phyloP scores from a whole-genome alignment of 352 stramenopile genomes.

The Blastocystis sp. region DNA sequence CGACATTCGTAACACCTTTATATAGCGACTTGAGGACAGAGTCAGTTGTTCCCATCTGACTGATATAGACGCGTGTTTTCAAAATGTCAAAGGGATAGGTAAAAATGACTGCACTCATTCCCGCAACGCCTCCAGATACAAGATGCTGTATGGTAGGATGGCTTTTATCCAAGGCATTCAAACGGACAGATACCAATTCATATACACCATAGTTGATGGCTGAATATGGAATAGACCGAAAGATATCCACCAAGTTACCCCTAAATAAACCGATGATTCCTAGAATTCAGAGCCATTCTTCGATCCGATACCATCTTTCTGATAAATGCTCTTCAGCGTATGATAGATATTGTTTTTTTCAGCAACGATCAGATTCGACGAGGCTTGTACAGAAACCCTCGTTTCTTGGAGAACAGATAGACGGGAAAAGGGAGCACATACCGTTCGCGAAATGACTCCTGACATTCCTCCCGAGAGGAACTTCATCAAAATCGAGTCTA shows the following conservation, averaged over 20 bases:
- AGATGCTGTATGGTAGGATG: conserved; percentile 26
- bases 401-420: conserved; percentile 51
- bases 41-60: conserved; percentile 26
- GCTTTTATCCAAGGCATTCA: background rate
- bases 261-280: conserved; percentile 51
- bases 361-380: conserved; percentile 32
- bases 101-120: conserved; percentile 47
- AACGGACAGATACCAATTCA: conserved; percentile 42
- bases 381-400: conserved; percentile 12
- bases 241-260: conserved; percentile 52
- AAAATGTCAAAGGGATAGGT: conserved; percentile 57
- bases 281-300: background rate
- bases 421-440: conserved; percentile 55
- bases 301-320: background rate
- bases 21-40: conserved; percentile 5
- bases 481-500: conserved; percentile 45
- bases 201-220: conserved; percentile 53
- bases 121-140: conserved; percentile 36
- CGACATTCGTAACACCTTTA: background rate
- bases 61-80: conserved; percentile 53
- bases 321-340: conserved; percentile 26
- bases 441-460: conserved; percentile 24
- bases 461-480: conserved; percentile 37
- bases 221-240: conserved; percentile 48
- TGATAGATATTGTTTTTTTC: conserved; percentile 44